phyloP scores from a whole-genome alignment of 176 grass and related monocot genomes.

The Avena insularis region DNA sequence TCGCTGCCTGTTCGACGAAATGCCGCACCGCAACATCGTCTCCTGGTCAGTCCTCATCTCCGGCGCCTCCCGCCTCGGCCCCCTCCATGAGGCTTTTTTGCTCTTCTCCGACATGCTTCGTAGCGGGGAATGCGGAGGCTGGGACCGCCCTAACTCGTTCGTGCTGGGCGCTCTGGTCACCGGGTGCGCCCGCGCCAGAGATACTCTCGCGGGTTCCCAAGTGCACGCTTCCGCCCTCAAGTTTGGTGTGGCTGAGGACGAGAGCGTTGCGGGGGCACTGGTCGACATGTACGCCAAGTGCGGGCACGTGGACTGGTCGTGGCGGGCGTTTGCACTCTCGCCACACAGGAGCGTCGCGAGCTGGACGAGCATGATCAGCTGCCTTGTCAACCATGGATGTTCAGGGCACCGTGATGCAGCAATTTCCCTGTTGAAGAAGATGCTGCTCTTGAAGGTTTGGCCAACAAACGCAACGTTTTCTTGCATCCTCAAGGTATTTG shows the following conservation, averaged over 20 bases:
- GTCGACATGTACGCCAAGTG: constrained; percentile 74
- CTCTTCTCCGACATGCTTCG: constrained; percentile 51
- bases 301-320: constrained; percentile 47
- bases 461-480: constrained; percentile 61
- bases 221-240: constrained; percentile 50
- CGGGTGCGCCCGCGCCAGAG: constrained; percentile 49
- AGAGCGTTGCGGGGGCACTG: constrained; percentile 49
- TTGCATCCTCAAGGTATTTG: constrained; percentile 66
- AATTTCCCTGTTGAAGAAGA: constrained; percentile 50
- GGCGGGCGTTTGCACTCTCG: constrained; percentile 44
- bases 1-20: constrained; percentile 66
- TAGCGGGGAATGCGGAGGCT: background rate
- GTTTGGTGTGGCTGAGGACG: constrained; percentile 52
- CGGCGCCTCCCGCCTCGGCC: constrained; percentile 36
- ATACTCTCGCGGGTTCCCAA: constrained; percentile 34
- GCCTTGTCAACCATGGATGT: constrained; percentile 45
- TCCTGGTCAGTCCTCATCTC: constrained; percentile 62
- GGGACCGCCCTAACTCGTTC: constrained; percentile 45
- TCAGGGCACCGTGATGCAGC: constrained; percentile 33
- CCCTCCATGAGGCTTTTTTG: constrained; percentile 32
- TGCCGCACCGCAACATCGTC: constrained; percentile 53
- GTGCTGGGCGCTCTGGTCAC: constrained; percentile 44
- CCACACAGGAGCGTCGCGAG: constrained; percentile 41
- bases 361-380: constrained; percentile 73
- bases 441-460: constrained; percentile 58